A percentile compares a stretch with the other conserved stretches of the same genome.
Evolutionary conservation across 345 rosid species (phyloP).

Genomic region (Citrus sp.): DNA sequence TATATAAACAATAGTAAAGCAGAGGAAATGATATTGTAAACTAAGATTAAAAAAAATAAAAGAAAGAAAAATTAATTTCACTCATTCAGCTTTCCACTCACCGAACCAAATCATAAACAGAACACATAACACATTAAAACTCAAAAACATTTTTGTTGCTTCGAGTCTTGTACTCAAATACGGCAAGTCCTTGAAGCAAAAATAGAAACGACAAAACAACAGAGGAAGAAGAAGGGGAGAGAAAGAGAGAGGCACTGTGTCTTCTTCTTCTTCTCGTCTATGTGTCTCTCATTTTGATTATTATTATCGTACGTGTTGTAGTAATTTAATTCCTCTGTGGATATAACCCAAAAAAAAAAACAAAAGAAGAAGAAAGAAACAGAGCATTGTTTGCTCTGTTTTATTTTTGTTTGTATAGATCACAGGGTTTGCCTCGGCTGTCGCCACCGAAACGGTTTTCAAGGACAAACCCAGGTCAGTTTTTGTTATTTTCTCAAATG

Average conservation of each 20-base stretch:
- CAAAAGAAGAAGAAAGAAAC: not conserved
- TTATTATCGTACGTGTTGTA: not conserved
- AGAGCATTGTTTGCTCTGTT: no score
- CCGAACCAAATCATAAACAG: not conserved
- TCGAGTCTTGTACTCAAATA: conserved; percentile 9
- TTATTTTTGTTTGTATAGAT: conserved; percentile 15
- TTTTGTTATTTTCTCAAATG: conserved; percentile 22
- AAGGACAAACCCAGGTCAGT: conserved; percentile 28
- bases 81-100: not conserved
- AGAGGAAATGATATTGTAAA: not conserved
- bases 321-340: not conserved
- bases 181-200: conserved; percentile 10
- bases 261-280: not conserved
- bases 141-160: not conserved
- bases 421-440: conserved; percentile 31
- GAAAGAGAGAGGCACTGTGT: not conserved
- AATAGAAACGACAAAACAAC: not conserved
- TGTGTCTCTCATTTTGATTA: not conserved
- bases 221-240: not conserved
- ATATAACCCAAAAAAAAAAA: not conserved
- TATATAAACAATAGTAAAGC: not conserved
- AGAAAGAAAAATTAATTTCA: not conserved
- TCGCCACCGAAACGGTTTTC: conserved; percentile 26
- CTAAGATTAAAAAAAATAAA: no score
- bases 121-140: not conserved